Base-by-base conservation (phyloP, 208 protist genomes). In the Wallacemonas rigidus region DNA sequence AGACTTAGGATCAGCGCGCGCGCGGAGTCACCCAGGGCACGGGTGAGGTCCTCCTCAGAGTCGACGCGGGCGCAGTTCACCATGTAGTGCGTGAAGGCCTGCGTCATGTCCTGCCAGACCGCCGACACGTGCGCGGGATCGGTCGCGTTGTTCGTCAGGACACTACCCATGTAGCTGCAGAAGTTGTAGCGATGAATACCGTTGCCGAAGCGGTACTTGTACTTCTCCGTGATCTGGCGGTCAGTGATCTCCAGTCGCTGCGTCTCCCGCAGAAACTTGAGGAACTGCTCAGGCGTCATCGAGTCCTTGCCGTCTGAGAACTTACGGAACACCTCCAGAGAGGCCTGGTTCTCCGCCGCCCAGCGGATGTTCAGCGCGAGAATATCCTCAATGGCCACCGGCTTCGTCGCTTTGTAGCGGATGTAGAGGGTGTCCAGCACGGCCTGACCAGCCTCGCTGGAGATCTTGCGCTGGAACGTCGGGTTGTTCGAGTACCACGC, bases 91-190 rank as follows among this genome's bases (percentile, higher is more conserved):
- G 91, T 92, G 67, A 96, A 87, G 39, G 83, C 78, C 76, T 94
- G 91, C 64, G 91, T 96, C 91, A 96, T 96, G 76, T 96, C 91
- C 64, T 96, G 91, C 86, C 87, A 94, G 60, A 94, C 89, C 58
- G 90, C 81, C 53, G 87, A 90, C 41, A 82, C 88, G 36, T 89
- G 79, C 39, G 84, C 74, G 50, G 89, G 91, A 69, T 96, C 89
- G 35, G 94, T 70, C 39, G 85, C 86, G 76, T 83, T 92, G 78
- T 96, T 96, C 15, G 91, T 96, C 55, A 91, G 64, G 2, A 94
- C 86, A 43, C 88, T 85, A 53, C 88, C 85, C 53, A 81, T 82
- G 80, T 94, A 93, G 53, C 82, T 87, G 65, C 76, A 82, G 69
- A 96, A 96, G 82, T 96, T 96, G 78, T 92, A 96, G 61, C 85